Conservation (phyloP, 495 filamentous ascomycete species). For the Aspergillus hancockii region DNA sequence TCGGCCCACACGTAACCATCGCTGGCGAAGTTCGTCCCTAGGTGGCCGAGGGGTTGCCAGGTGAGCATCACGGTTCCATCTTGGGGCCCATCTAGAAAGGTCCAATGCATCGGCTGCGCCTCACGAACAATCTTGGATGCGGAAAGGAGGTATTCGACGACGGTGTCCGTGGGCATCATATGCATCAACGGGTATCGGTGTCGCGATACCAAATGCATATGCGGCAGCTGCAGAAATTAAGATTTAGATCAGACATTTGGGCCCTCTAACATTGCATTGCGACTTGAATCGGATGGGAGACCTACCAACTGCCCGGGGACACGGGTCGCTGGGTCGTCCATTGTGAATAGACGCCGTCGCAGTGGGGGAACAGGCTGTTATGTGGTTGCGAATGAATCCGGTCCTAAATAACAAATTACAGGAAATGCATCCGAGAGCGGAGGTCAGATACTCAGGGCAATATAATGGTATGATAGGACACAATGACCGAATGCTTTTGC, state of each 20-base stretch:
- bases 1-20: slow-evolving; percentile 93
- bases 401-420: background rate
- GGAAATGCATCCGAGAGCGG: slow-evolving; percentile 14
- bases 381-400: slow-evolving; percentile 16
- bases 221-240: slow-evolving; percentile 60
- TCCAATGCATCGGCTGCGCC: slow-evolving; percentile 82
- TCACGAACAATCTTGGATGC: slow-evolving; percentile 81
- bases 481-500: slow-evolving; percentile 23
- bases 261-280: background rate
- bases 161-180: slow-evolving; percentile 64
- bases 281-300: slow-evolving; percentile 13
- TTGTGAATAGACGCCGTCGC: slow-evolving; percentile 34
- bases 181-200: slow-evolving; percentile 70
- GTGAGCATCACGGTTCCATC: slow-evolving; percentile 81
- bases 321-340: slow-evolving; percentile 66
- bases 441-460: slow-evolving; percentile 8
- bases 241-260: background rate
- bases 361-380: slow-evolving; percentile 5
- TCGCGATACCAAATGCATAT: slow-evolving; percentile 82
- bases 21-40: slow-evolving; percentile 72
- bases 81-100: slow-evolving; percentile 76
- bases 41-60: slow-evolving; percentile 75
- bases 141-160: slow-evolving; percentile 72
- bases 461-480: slow-evolving; percentile 16
- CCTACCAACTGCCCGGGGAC: slow-evolving; percentile 64